These are phyloP conservation scores for Hymenoscyphus fructigenus DNA, from an alignment of 2,329 filamentous ascomycete genomes.

Conservation along the genomic window DNA sequence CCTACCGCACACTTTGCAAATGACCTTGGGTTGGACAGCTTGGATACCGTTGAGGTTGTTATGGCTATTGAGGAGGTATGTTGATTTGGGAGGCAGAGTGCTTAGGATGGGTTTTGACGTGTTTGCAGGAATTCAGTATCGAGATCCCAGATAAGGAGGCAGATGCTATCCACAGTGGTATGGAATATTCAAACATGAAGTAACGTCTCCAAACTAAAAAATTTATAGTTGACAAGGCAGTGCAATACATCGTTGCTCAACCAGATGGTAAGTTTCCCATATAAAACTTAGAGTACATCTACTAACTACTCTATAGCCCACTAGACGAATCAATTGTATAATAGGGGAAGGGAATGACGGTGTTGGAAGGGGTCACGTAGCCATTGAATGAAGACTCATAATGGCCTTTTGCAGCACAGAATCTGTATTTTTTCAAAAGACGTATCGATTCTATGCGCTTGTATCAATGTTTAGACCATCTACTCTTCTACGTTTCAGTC, in stretches of 20 bases:
- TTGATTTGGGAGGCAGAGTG: constrained; percentile 5
- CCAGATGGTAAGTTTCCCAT: constrained; percentile 62
- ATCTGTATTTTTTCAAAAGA: constrained; percentile 30
- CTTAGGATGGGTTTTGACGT: constrained; percentile 26
- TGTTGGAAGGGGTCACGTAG: constrained; percentile 19
- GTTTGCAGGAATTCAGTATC: constrained; percentile 62
- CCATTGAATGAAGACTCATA: constrained; percentile 23
- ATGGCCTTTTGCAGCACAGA: constrained; percentile 32
- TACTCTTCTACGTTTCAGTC: constrained; percentile 25
- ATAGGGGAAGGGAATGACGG: constrained; percentile 22
- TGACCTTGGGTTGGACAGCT: constrained; percentile 92
- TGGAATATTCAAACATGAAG: constrained; percentile 35
- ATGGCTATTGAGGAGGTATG: constrained; percentile 98
- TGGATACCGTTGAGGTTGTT: constrained; percentile 98
- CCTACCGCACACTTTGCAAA: constrained; percentile 88
- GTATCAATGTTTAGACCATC: constrained; percentile 39
- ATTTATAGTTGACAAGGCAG: constrained; percentile 67
- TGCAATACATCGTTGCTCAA: constrained; percentile 72
- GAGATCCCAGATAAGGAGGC: constrained; percentile 81
- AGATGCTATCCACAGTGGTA: constrained; percentile 75
- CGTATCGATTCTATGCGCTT: constrained; percentile 33
- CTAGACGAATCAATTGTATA: constrained; percentile 33
- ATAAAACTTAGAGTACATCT: neutral
- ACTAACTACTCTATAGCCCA: constrained; percentile 33
- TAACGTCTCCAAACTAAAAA: constrained; percentile 7